Base-by-base conservation (phyloP, 148 eudicot species). In the Pouteria glomerata region DNA sequence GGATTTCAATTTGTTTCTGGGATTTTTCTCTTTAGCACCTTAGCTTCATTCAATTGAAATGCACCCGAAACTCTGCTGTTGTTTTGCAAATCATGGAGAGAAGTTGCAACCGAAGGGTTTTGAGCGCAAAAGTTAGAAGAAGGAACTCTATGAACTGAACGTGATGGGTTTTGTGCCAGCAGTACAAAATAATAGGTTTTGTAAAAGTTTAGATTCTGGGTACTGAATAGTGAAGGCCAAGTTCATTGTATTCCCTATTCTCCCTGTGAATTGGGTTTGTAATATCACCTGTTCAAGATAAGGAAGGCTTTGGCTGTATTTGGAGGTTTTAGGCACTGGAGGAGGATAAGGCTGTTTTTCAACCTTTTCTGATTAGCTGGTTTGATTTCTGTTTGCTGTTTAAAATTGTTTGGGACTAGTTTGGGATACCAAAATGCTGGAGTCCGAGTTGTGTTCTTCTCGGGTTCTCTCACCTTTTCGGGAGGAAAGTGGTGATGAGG, bases 401-500 rank as follows among this genome's bases (percentile, higher is more conserved):
- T 31, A 26, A 18, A 65, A 41, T 30, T 27, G 18, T 35, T 6
- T 55, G 37, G 37, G 18, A 14, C 29, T 48, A 48, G 44, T 57
- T 67, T 42, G 18, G 37, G 18, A 33, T 13, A 18, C 59, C 70
- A 79, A 60, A 75, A 92, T 91, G 97, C 74, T 85, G 69, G 93
- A 82, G 81, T 44, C 87, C 35, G 86, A 87, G 77, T 53, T 89
- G 35, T 89, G 84, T 82, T 75, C 87, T 48, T 75, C 90, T 44
- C 82, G 97, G 76, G 74, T 87, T 51, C 80, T 87, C 31, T 87
- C 93, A 27, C 86, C 91, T 76, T 86, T 85, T 60, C 85, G 90
- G 19, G 98, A 94, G 56, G 97, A 94, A 53, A 89, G 95, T 72
- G 97, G 98, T 4, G 98, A 94, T 77, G 98, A 94, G 70, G 97